phyloP scores from a whole-genome alignment of 139 green algal species.

The Zygnema circumcarinatum region DNA sequence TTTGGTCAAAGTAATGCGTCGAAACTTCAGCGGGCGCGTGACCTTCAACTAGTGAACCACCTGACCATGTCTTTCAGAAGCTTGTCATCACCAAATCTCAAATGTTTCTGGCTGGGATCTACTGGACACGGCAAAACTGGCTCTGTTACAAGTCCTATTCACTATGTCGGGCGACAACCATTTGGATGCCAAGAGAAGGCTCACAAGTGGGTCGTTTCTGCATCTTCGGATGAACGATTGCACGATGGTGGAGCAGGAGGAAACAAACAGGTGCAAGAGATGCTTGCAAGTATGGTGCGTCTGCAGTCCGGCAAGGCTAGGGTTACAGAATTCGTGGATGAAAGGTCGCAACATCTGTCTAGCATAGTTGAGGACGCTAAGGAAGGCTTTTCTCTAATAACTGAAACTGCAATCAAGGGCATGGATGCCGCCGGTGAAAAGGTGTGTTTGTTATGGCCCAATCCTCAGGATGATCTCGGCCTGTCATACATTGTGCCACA shows the following conservation, averaged over 20 bases:
- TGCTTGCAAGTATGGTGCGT: slow-evolving; percentile 2
- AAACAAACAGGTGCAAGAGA: neutral
- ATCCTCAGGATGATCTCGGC: neutral
- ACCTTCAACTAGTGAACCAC: too few species aligned
- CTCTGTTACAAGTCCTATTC: too few species aligned
- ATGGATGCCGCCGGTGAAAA: slow-evolving; percentile 13
- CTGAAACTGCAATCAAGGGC: slow-evolving; percentile 15
- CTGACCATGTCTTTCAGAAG: too few species aligned
- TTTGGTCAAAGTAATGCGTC: too few species aligned
- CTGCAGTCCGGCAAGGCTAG: slow-evolving; percentile 1
- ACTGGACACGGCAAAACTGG: too few species aligned
- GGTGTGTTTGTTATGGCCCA: slow-evolving; percentile 1
- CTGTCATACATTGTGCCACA: too few species aligned
- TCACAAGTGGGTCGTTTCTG: neutral
- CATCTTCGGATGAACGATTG: neutral
- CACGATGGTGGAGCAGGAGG: neutral
- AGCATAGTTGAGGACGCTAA: slow-evolving; percentile 17
- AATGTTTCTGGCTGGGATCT: too few species aligned
- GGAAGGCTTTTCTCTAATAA: neutral
- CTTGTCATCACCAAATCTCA: too few species aligned
- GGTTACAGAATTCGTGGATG: slow-evolving; percentile 19
- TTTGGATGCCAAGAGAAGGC: too few species aligned
- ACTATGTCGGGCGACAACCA: too few species aligned
- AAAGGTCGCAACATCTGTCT: slow-evolving; percentile 21
- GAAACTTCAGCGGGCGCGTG: too few species aligned